Conservation (phyloP, 140 eudicot genomes). For the Erigeron philadelphicus region DNA sequence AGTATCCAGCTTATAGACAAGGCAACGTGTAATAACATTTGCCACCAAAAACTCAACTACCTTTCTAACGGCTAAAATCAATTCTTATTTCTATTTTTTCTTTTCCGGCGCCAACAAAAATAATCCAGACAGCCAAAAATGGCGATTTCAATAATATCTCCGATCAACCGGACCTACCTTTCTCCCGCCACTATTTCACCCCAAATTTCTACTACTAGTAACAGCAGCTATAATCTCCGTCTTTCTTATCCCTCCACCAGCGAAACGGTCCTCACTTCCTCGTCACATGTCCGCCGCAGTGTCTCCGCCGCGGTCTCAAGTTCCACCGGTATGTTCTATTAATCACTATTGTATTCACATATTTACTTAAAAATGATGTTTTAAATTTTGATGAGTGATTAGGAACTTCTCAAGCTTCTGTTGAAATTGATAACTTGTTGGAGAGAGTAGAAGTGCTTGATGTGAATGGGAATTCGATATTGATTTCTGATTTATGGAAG, state of each 20-base stretch:
- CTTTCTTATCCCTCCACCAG: slow-evolving; percentile 11
- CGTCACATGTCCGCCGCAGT: slow-evolving; percentile 21
- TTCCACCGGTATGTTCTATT: slow-evolving; percentile 50
- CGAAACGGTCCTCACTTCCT: slow-evolving; percentile 22
- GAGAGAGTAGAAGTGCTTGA: slow-evolving; percentile 64
- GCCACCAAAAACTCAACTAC: slow-evolving; percentile 34
- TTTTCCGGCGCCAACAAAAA: slow-evolving; percentile 18
- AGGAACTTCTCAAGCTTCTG: slow-evolving; percentile 39
- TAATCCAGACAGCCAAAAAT: slow-evolving; percentile 19
- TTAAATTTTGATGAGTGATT: not conserved
- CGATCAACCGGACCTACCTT: slow-evolving; percentile 20
- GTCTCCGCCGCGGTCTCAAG: slow-evolving; percentile 48
- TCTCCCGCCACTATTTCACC: slow-evolving; percentile 1
- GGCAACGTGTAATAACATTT: slow-evolving; percentile 36
- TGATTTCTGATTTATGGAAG: slow-evolving; percentile 84
- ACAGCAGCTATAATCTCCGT: slow-evolving; percentile 9
- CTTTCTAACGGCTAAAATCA: slow-evolving; percentile 17
- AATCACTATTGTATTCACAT: not conserved
- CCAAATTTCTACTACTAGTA: not conserved
- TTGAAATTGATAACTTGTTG: slow-evolving; percentile 36
- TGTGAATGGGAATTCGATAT: slow-evolving; percentile 59
- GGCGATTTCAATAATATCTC: slow-evolving; percentile 41
- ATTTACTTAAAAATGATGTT: not conserved
- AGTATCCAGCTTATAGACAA: too few relatives aligned
- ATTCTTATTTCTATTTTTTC: not conserved